Evolutionary conservation across 1,284 basidiomycete species (phyloP).

Genomic region (Ceratobasidium sp.): DNA sequence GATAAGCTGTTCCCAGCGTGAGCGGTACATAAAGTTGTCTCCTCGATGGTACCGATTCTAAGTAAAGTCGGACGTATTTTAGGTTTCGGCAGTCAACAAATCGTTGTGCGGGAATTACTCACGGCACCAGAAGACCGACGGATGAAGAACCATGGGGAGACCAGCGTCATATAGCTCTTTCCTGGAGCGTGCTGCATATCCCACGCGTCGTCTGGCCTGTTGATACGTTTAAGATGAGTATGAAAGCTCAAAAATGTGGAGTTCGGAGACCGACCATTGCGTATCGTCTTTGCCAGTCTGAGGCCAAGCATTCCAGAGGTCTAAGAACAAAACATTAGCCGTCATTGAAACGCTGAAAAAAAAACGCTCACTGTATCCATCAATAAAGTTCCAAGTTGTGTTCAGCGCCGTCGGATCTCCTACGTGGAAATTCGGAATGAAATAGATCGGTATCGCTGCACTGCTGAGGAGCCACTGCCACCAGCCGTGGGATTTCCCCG

Average conservation of each 20-base stretch:
- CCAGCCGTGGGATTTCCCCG: slow-evolving; percentile 16
- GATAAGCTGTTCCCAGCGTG: slow-evolving; percentile 56
- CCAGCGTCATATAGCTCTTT: slow-evolving; percentile 56
- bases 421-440: slow-evolving; percentile 56
- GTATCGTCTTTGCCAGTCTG: slow-evolving; percentile 51
- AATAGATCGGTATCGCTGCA: slow-evolving; percentile 45
- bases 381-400: slow-evolving; percentile 53
- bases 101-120: not conserved
- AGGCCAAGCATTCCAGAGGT: slow-evolving; percentile 46
- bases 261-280: slow-evolving; percentile 25
- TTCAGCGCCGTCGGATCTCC: slow-evolving; percentile 48
- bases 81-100: not conserved
- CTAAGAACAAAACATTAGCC: not conserved
- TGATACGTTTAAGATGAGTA: too few relatives aligned
- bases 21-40: slow-evolving; percentile 56
- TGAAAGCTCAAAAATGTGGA: too few relatives aligned
- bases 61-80: not conserved
- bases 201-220: slow-evolving; percentile 35
- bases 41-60: slow-evolving; percentile 56
- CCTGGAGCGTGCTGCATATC: slow-evolving; percentile 52
- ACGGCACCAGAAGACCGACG: slow-evolving; percentile 52
- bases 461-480: slow-evolving; percentile 27
- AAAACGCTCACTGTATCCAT: slow-evolving; percentile 49
- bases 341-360: slow-evolving; percentile 45
- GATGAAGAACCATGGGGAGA: slow-evolving; percentile 57